These are phyloP conservation scores for Mucor mucedo DNA, from an alignment of 371 early-diverging fungal species.

Conservation along the genomic window DNA sequence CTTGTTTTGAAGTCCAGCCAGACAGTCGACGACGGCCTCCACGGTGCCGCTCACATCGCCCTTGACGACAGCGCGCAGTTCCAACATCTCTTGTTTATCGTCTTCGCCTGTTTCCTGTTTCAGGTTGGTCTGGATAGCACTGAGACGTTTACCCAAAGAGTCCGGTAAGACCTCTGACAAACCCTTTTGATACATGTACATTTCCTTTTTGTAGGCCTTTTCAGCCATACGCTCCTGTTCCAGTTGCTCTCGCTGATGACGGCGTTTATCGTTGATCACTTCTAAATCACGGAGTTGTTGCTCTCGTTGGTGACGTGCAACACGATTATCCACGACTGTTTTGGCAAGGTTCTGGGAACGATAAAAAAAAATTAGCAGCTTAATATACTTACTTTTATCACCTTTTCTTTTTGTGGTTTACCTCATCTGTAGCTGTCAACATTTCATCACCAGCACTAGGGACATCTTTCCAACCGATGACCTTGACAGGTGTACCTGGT, in stretches of 20 bases:
- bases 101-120: slow-evolving; percentile 24
- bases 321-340: slow-evolving; percentile 72
- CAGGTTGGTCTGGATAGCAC: slow-evolving; percentile 34
- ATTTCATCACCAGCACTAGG: slow-evolving; percentile 92
- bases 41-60: slow-evolving; percentile 95
- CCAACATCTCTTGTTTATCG: slow-evolving; percentile 52
- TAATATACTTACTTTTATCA: neutral
- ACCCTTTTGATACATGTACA: slow-evolving; percentile 74
- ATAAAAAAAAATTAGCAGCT: slow-evolving; percentile 9
- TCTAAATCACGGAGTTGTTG: slow-evolving; percentile 71
- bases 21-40: slow-evolving; percentile 86
- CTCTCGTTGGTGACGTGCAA: slow-evolving; percentile 62
- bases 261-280: slow-evolving; percentile 80
- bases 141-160: slow-evolving; percentile 49
- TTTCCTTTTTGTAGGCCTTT: slow-evolving; percentile 64
- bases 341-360: slow-evolving; percentile 75
- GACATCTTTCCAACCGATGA: slow-evolving; percentile 93
- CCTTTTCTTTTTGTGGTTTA: slow-evolving; percentile 15
- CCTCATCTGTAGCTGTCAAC: slow-evolving; percentile 76
- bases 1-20: slow-evolving; percentile 77
- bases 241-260: slow-evolving; percentile 60
- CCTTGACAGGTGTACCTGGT: slow-evolving; percentile 89
- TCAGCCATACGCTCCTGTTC: slow-evolving; percentile 66
- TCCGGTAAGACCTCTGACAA: slow-evolving; percentile 61
- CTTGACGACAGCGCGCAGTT: slow-evolving; percentile 60